Percentiles rank a stretch among this genome's conserved stretches.
phyloP scores from a whole-genome alignment of 371 early-diverging fungal genomes.

The Mucor mucedo region DNA sequence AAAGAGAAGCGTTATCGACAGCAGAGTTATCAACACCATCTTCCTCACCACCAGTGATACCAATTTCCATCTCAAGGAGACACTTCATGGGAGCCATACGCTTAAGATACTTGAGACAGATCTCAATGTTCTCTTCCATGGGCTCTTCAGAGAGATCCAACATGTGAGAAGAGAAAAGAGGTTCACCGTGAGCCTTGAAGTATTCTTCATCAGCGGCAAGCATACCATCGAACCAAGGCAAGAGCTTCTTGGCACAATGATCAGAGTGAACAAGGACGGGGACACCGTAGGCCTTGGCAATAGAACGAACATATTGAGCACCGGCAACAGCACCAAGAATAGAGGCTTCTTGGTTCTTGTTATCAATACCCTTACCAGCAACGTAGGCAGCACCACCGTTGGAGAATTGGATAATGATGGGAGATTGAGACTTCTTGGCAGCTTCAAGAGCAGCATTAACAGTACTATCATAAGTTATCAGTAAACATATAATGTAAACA shows the following conservation, averaged over 20 bases:
- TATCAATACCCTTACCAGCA: slow-evolving; percentile 89
- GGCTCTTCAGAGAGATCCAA: slow-evolving; percentile 90
- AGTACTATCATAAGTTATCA: slow-evolving; percentile 50
- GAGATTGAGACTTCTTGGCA: slow-evolving; percentile 86
- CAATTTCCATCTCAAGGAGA: slow-evolving; percentile 93
- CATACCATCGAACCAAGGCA: slow-evolving; percentile 95
- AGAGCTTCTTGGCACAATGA: slow-evolving; percentile 93
- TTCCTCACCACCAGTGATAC: slow-evolving; percentile 95
- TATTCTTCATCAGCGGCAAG: slow-evolving; percentile 89
- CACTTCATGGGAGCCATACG: slow-evolving; percentile 86
- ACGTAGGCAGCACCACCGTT: slow-evolving; percentile 88
- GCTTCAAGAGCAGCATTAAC: slow-evolving; percentile 91
- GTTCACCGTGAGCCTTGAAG: slow-evolving; percentile 89
- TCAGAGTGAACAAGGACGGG: slow-evolving; percentile 91
- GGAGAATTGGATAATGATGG: slow-evolving; percentile 92
- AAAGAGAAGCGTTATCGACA: slow-evolving; percentile 85
- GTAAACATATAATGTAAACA: background rate
- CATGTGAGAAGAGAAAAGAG: slow-evolving; percentile 95
- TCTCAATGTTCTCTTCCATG: slow-evolving; percentile 89
- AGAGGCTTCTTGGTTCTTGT: slow-evolving; percentile 86
- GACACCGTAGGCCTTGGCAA: slow-evolving; percentile 89
- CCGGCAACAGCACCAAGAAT: slow-evolving; percentile 89
- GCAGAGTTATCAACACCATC: slow-evolving; percentile 93
- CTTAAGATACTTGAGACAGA: slow-evolving; percentile 84
- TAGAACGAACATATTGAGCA: slow-evolving; percentile 84